Base-by-base conservation (phyloP, 768 basidiomycete genomes). In the Cystofilobasidium capitatum region DNA sequence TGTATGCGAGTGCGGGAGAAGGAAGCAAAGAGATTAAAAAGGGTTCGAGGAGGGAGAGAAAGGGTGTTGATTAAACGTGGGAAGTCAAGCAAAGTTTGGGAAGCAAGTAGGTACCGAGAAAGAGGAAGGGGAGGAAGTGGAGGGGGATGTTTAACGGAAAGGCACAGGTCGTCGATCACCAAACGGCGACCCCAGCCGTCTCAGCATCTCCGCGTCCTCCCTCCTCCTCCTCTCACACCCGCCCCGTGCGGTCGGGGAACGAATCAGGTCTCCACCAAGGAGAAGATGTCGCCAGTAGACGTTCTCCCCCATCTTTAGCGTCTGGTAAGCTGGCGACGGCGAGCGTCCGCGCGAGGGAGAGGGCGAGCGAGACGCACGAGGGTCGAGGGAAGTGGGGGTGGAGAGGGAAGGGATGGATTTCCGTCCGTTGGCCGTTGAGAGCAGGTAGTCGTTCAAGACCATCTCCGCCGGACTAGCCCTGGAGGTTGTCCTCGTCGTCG, bases 221-320 rank as follows among this genome's bases (percentile, higher is more conserved):
- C 10, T 10, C 40, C 40, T 42, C 10, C 40, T 10, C 40, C 40
- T 20, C 40, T 24, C n/a, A 26, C 24, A 10, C 49, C 9, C 9
- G 49, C 10, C 49, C 5, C 16, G 14, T 13, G 51, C 26, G 1
- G 40, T 10, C 40, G 17, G 29, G 3, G 47, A 8, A 10, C 10
- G 47, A 22, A 8, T 49, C 29, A 55, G 64, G 26, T 65, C 65
- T 8, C 65, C 65, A 24, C 58, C 58, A 33, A 37, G 47, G 58
- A 66, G 45, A 35, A 68, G 60, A 29, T 68, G 51, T 4, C 40
- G 49, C 66, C 66, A 68, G 40, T 26, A 60, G 39, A 68, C 66
- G 31, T 39, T 37, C 39, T 62, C 49, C n/a, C 66, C 66, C 13
- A 36, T 42, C 39, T n/a, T 24, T 5, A 66, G n/a, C 7, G 51